Evolutionary conservation across 164 flowering plant genomes (phyloP), one percentile per base, ranked within the genome.

Genomic region (Hamamelis virginiana): DNA sequence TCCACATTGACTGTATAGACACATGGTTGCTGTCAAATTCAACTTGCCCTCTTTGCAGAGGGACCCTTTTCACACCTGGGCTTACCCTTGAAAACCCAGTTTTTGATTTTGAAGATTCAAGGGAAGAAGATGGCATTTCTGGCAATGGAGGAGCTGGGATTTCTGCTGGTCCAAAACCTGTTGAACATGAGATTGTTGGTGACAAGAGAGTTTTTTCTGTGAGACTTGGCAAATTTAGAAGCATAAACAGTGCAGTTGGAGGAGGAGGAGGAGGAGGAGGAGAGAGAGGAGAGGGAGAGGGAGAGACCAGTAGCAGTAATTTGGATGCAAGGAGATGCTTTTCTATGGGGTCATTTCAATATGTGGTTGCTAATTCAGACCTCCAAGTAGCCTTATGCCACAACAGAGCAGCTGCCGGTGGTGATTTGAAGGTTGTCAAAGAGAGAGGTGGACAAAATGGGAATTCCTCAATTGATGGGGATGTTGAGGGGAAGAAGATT

Each of bases 311-410:
- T 51, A 80, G 80, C 47, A 80, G 90, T 61, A 81, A 74, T 70
- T 75, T 86, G 80, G 89, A 79, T 75, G 82, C 79, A 43, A 85
- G 93, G 68, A 84, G 93, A 70, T 87, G 93, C 70, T 87, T 44
- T 70, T 89, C 93, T 26, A 81, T 89, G 89, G 93, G 93, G 1
- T 89, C 93, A 23, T 89, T 69, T 44, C 89, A 89, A 57, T 89
- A 89, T 76, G 84, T 89, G 59, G 93, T 84, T 41, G 83, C 74
- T 61, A 77, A 84, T 67, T 76, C 80, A 68, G 81, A 83, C 0
- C 68, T 89, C 67, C 85, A 81, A 71, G 91, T 88, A 46, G 81
- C 84, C 5, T 71, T 81, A 26, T 61, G 67, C 45, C 76, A 76
- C 27, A 77, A 46, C 26, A 62, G 69, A 63, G 62, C 69, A 21